Evolutionary conservation across 2,329 filamentous ascomycete genomes (phyloP).

Genomic region (Curvularia sp.): DNA sequence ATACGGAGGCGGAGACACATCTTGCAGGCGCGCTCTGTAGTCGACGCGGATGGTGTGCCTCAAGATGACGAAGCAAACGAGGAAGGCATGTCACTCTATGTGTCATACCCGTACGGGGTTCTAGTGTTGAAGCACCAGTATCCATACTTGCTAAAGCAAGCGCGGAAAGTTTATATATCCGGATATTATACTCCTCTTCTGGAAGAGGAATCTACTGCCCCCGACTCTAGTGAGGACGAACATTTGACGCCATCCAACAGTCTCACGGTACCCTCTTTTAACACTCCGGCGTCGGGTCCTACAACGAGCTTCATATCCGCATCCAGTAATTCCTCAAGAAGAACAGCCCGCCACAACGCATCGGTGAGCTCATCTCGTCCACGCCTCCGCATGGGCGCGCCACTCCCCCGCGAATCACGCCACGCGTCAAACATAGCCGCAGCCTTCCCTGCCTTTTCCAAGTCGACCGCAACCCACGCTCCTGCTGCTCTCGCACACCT

Average conservation of each 20-base stretch:
- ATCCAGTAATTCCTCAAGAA: background rate
- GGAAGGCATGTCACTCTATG: slow-evolving; percentile 50
- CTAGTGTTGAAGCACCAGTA: slow-evolving; percentile 50
- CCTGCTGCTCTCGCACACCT: slow-evolving; percentile 44
- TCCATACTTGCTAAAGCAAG: slow-evolving; percentile 52
- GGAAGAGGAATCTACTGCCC: slow-evolving; percentile 5
- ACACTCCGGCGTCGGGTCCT: slow-evolving; percentile 4
- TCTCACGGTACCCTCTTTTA: slow-evolving; percentile 22
- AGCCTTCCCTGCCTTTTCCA: slow-evolving; percentile 24
- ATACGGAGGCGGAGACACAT: slow-evolving; percentile 29
- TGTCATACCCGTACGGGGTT: slow-evolving; percentile 53
- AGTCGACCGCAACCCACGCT: slow-evolving; percentile 26
- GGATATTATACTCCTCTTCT: slow-evolving; percentile 45
- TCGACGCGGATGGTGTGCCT: slow-evolving; percentile 6
- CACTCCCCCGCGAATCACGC: slow-evolving; percentile 1
- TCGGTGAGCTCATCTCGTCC: slow-evolving; percentile 20
- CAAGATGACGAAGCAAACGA: slow-evolving; percentile 18
- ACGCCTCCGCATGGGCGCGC: slow-evolving; percentile 28
- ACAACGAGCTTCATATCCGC: slow-evolving; percentile 10
- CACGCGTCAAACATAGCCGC: background rate
- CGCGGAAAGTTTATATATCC: slow-evolving; percentile 51
- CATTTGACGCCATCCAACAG: slow-evolving; percentile 26
- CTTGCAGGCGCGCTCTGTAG: slow-evolving; percentile 19
- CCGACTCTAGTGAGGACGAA: slow-evolving; percentile 16
- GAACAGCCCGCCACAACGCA: slow-evolving; percentile 6